These are phyloP conservation scores for Quercus tomentella DNA, from an alignment of 331 rosid genomes.

Conservation along the genomic window DNA sequence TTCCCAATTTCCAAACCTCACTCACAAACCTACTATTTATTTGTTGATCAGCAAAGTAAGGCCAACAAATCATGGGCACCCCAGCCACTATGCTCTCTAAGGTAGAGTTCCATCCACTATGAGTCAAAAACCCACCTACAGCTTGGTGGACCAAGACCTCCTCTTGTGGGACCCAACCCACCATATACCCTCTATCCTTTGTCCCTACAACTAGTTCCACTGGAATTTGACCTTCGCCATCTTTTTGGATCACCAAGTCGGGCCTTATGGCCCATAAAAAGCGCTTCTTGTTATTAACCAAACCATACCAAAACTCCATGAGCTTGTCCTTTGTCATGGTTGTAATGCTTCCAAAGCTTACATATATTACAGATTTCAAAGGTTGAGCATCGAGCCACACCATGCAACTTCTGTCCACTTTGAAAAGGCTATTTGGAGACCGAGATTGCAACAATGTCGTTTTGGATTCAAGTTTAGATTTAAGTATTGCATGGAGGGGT, in stretches of 20 bases:
- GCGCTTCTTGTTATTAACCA: slow-evolving; percentile 33
- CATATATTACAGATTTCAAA: slow-evolving; percentile 24
- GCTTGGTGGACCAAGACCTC: slow-evolving; percentile 29
- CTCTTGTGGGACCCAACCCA: slow-evolving; percentile 34
- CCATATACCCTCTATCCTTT: slow-evolving; percentile 16
- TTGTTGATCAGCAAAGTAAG: slow-evolving; percentile 21
- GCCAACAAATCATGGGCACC: slow-evolving; percentile 36
- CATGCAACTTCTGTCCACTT: slow-evolving; percentile 37
- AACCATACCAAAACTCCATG: slow-evolving; percentile 56
- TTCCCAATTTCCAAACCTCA: slow-evolving; percentile 33
- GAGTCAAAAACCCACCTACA: slow-evolving; percentile 30
- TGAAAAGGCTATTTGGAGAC: slow-evolving; percentile 2
- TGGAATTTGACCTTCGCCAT: not conserved
- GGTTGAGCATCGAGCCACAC: slow-evolving; percentile 47
- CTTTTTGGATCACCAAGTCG: not conserved
- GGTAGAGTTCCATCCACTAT: slow-evolving; percentile 42
- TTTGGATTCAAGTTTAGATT: not conserved
- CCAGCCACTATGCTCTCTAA: slow-evolving; percentile 31
- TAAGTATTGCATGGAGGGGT: slow-evolving; percentile 36
- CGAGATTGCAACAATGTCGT: not conserved
- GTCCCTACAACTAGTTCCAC: slow-evolving; percentile 9
- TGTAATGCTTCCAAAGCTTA: slow-evolving; percentile 43
- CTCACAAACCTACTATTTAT: slow-evolving; percentile 28
- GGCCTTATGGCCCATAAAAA: slow-evolving; percentile 55
- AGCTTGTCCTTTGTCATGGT: not conserved